Evolutionary conservation across 2,329 filamentous ascomycete species (phyloP).

Genomic region (Fusarium bactridioides): DNA sequence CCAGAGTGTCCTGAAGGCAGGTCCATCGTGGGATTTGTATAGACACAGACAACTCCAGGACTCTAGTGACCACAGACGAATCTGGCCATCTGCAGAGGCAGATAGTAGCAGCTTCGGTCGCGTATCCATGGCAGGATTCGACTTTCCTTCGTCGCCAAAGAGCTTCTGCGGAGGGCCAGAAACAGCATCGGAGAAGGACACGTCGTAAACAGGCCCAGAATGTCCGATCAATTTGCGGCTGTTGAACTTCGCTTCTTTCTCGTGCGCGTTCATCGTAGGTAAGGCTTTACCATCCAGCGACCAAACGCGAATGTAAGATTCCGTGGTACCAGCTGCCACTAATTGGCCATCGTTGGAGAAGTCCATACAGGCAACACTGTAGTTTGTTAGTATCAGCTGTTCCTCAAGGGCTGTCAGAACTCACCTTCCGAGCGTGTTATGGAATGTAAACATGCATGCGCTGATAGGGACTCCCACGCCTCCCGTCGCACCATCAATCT

Average conservation of each 20-base stretch:
- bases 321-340: constrained; percentile 86
- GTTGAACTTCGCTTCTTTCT: constrained; percentile 67
- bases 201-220: constrained; percentile 85
- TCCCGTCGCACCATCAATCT: constrained; percentile 83
- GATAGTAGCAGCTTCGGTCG: constrained; percentile 82
- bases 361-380: constrained; percentile 87
- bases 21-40: constrained; percentile 91
- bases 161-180: constrained; percentile 59
- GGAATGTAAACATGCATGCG: constrained; percentile 97
- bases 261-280: constrained; percentile 67
- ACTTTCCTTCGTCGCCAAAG: constrained; percentile 58
- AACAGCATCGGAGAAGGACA: constrained; percentile 83
- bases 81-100: constrained; percentile 83
- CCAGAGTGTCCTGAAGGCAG: constrained; percentile 89
- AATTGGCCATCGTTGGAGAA: constrained; percentile 92
- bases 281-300: constrained; percentile 86
- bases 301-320: constrained; percentile 97
- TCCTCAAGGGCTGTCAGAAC: constrained; percentile 32
- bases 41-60: constrained; percentile 91
- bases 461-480: constrained; percentile 85
- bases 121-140: constrained; percentile 56
- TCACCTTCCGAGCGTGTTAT: constrained; percentile 92
- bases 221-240: constrained; percentile 85
- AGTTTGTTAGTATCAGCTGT: constrained; percentile 19
- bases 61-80: constrained; percentile 93